Evolutionary conservation across 208 protist genomes (phyloP).

Genomic region (Hexamita inflata): DNA sequence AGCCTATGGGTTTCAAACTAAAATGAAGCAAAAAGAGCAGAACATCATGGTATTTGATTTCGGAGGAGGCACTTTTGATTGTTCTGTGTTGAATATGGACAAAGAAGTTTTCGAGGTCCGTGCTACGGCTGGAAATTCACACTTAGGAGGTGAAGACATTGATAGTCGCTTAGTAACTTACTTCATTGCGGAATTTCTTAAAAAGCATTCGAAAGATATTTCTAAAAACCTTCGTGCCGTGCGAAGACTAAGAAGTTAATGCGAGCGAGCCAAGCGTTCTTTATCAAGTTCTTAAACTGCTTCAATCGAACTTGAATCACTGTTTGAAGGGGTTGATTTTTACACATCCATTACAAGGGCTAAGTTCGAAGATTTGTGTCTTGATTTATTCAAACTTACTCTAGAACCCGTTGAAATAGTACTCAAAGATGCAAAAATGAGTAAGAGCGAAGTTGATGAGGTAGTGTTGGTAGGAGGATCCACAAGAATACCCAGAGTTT

Average conservation of each 20-base stretch:
- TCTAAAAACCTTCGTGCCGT: not conserved
- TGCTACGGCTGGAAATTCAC: constrained; percentile 91
- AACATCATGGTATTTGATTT: constrained; percentile 81
- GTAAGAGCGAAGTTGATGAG: constrained; percentile 12
- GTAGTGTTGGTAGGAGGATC: constrained; percentile 35
- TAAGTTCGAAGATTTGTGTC: not conserved
- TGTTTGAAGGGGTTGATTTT: not conserved
- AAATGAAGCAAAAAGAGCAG: constrained; percentile 14
- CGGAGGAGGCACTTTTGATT: constrained; percentile 69
- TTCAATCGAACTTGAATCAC: not conserved
- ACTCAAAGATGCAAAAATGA: not conserved
- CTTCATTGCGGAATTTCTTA: not conserved
- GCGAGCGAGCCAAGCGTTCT: not conserved
- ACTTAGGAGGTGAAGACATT: constrained; percentile 87
- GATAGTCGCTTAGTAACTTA: constrained; percentile 17
- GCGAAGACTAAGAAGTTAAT: not conserved
- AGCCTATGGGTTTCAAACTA: constrained; percentile 64
- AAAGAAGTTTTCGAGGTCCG: constrained; percentile 94
- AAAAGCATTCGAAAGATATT: not conserved
- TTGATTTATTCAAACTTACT: not conserved
- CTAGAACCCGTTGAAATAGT: not conserved
- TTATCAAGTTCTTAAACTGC: not conserved
- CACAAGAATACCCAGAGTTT: constrained; percentile 33
- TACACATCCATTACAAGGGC: not conserved
- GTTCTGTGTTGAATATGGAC: constrained; percentile 92